Evolutionary conservation across 139 green algal species (phyloP), one percentile per base, ranked within the genome.

Genomic region (Dunaliella primolecta): DNA sequence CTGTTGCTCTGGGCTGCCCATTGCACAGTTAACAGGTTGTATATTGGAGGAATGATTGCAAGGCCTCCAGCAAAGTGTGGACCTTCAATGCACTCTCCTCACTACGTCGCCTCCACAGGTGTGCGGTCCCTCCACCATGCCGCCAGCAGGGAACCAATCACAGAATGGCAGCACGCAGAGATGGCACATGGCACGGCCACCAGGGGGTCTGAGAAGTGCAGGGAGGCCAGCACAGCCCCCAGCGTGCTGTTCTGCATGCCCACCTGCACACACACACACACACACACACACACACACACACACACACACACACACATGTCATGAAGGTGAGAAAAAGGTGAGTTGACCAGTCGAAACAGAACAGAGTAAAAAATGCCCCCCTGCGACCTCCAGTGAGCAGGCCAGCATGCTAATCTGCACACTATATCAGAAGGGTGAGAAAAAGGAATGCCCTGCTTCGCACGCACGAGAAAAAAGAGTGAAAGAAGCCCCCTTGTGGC

Each of bases 111-210:
- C 0, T 77, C 80, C 2, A 77, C 3, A 24, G 80, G 80, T 55
- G 7, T n/a, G 7, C 46, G 46, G 55, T 37, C n/a, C 1, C 83
- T 80, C 94, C 94, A 96, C 25, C 82, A 89, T 0, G 84, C 92
- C 2, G 93, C 95, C 29, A 96, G 55, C 29, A 88, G 71, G 38
- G 83, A 92, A 32, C 94, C 95, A 64, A 98, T 89, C 34, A 94
- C 36, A 71, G 64, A 91, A 88, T 98, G 95, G 57, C 91, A 91
- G 84, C 93, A 96, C 0, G 94, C 91, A 30, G 89, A 94, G 31
- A 98, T 88, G 15, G 93, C 94, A 84, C 92, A 94, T 0, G 94
- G 94, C 2, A 94, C 93, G 1, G 94, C 93, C 2, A 94, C 92
- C 36, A 94, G 84, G 0, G 93, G 93, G 87, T 97, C 88, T 0